Conservation (phyloP, 2,329 filamentous ascomycete species). For the Claviceps digitariae region DNA sequence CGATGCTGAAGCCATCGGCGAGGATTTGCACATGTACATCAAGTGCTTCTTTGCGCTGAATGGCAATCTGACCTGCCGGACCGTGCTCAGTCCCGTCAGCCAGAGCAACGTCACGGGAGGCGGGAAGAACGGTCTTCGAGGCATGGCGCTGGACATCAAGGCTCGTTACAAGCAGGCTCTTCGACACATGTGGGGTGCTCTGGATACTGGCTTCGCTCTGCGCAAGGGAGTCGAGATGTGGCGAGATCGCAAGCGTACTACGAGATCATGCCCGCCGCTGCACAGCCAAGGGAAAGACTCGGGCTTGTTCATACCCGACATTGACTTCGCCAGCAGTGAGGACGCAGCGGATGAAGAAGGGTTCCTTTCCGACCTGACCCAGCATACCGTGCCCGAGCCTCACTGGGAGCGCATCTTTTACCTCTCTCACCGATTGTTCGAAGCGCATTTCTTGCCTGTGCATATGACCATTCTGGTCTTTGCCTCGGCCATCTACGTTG, state of each 20-base stretch:
- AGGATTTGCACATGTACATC: constrained; percentile 66
- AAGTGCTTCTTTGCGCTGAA: constrained; percentile 67
- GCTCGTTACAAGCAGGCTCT: constrained; percentile 61
- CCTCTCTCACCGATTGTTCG: constrained; percentile 55
- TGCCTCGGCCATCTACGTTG: constrained; percentile 46
- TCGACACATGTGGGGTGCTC: constrained; percentile 63
- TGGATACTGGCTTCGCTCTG: constrained; percentile 54
- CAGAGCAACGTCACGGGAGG: constrained; percentile 58
- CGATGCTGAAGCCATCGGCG: constrained; percentile 57
- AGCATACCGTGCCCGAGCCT: constrained; percentile 35
- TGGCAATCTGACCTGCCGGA: constrained; percentile 50
- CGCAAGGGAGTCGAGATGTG: constrained; percentile 44
- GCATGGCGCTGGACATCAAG: constrained; percentile 41
- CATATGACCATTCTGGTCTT: constrained; percentile 53
- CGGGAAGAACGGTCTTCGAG: constrained; percentile 36
- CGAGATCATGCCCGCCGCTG: constrained; percentile 40
- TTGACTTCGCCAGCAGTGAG: constrained; percentile 24
- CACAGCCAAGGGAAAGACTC: constrained; percentile 33
- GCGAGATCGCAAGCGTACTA: constrained; percentile 42
- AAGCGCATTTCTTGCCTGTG: constrained; percentile 52
- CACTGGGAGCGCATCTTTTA: constrained; percentile 43
- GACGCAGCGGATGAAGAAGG: constrained; percentile 32
- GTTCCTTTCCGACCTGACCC: constrained; percentile 41
- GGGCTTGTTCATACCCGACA: constrained; percentile 35
- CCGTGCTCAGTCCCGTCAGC: constrained; percentile 55